Evolutionary conservation across 176 grass and related monocot genomes (phyloP).

Genomic region (Otatea glauca): DNA sequence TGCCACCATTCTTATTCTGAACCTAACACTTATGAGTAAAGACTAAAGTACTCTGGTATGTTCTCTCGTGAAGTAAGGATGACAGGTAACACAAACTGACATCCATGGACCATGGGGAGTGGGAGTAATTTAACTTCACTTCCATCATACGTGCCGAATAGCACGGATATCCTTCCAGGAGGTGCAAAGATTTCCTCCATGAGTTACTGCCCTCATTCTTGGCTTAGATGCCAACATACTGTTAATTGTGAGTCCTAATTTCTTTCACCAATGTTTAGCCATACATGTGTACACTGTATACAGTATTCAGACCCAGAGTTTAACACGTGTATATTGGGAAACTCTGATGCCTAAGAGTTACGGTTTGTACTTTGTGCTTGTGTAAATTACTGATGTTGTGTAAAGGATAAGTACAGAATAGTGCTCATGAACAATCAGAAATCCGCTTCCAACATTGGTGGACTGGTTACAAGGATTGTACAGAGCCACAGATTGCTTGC

Average conservation of each 20-base stretch:
- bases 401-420: too few relatives aligned
- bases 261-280: background rate
- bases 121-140: background rate
- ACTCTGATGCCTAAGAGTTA: background rate
- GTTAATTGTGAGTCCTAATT: background rate
- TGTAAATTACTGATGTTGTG: too few relatives aligned
- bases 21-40: background rate
- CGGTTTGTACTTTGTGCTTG: background rate
- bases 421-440: too few relatives aligned
- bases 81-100: background rate
- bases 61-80: background rate
- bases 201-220: background rate
- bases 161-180: background rate
- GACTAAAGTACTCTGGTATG: constrained; percentile 2
- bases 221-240: background rate
- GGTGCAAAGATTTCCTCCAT: background rate
- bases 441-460: too few relatives aligned
- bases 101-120: background rate
- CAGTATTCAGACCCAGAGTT: background rate
- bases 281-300: background rate
- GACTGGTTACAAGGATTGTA: too few relatives aligned
- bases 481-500: too few relatives aligned
- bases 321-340: background rate
- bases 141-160: background rate
- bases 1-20: background rate